Evolutionary conservation across 495 filamentous ascomycete species (phyloP), one percentile per base, ranked within the genome.

Genomic region (Podospora sp.): DNA sequence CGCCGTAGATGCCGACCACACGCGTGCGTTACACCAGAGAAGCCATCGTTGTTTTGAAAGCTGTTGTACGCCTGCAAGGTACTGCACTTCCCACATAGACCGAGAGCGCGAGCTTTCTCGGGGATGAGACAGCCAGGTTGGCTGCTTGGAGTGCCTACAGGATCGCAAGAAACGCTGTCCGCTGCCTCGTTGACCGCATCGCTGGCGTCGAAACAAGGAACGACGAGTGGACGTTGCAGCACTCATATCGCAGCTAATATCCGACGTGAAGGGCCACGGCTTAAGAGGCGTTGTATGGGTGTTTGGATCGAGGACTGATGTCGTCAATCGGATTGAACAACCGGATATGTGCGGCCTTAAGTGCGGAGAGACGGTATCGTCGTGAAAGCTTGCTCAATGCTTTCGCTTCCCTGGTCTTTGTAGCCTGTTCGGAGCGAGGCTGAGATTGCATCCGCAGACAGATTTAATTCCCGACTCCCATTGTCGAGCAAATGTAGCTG

Each of bases 1-100:
- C n/a, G n/a, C 6, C 33, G 5, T 36, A 12, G 33, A 36, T 36
- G 33, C 33, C 33, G 6, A 36, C 33, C 33, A 36, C 12, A 12
- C 33, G n/a, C 12, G 16, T 14, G 40, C 40, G 40, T 46, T 11
- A 46, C 53, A 57, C 53, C 5, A 6, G 9, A 12, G 53, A 57
- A 18, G 20, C 53, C 53, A 21, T 27, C 22, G 26, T 18, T 50
- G 60, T 62, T 62, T 62, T 50, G 60, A 25, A 62, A 62, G 36
- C 60, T 62, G 60, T 36, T 46, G 60, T 62, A 33, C 60, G 60
- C 40, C 12, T 18, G 40, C 40, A 46, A 46, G 2, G 40, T 46
- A 46, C 40, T 46, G 40, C 14, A 46, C 9, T 14, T 46, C 40
- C 2, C 40, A 46, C 40, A 46, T 18, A 14, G 12, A 46, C n/a